Evolutionary conservation across 495 filamentous ascomycete species (phyloP), one percentile per base, ranked within the genome.

Genomic region (Aspergillus avenaceus): DNA sequence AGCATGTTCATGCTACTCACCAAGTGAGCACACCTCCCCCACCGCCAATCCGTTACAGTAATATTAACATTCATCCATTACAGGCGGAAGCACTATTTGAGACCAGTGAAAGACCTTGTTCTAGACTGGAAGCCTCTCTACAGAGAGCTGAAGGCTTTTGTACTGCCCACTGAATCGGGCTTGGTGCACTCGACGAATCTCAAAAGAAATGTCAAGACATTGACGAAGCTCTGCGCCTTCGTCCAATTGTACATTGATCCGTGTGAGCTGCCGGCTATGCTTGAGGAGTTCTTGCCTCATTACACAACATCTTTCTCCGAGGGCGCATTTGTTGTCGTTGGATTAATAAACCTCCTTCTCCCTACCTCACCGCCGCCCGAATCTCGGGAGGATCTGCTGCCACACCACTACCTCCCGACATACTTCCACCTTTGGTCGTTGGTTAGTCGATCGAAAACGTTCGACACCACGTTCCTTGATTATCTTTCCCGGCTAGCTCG

Each of bases 351-450:
- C 60, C 70, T 92, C 45, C 68, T 99, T 43, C 78, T 97, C 51
- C 93, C 93, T 13, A 97, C 93, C 1, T 78, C 80, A n/a, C 83
- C 91, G 3, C 78, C 85, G 11, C 83, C 88, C 2, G 79, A 82
- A 23, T 82, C 83, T 5, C 80, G 89, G 41, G 74, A 78, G 18
- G 79, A 84, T 41, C 76, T 93, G 29, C 83, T 87, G 28, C 93
- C 93, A 1, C 84, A 91, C 47, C 81, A 88, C 58, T 91, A 90
- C 56, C 65, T 97, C 25, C 95, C 93, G 0, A 85, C 91, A 5
- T 86, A 96, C 56, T 99, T 97, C 73, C 91, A 97, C 69, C 69
- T 97, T 8, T 99, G 93, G 95, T 93, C 91, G 6, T 71, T 97
- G 16, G 84, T 97, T 60, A 91, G 88, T 52, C 81, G 93, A 34